Evolutionary conservation across 2,329 filamentous ascomycete species (phyloP), one percentile per base, ranked within the genome.

Genomic region (Aspergillus quadrilineatus): DNA sequence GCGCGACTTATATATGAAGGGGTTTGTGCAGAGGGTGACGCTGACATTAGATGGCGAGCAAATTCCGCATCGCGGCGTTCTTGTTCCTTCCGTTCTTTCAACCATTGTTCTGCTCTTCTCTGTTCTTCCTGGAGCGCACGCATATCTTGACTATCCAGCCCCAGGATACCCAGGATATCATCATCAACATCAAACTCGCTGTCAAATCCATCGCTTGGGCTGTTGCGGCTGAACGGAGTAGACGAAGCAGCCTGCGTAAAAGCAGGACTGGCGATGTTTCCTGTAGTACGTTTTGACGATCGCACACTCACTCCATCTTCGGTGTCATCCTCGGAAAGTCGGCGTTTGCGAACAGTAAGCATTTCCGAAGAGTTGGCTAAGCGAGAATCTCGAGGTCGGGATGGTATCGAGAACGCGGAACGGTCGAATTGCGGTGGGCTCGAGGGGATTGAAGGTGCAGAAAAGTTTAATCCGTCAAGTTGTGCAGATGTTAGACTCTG

Each of bases 31-130:
- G 56, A 30, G 15, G 57, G 60, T 15, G 53, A 53, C 8, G 62
- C 48, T 30, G 51, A 72, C 59, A 75, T 70, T 10, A 78, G 63
- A 28, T 58, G 67, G 45, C 71, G 70, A 34, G 76, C 75, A 55
- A 73, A 63, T 58, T 72, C 71, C n/a, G 61, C 73, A 55, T 77
- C 75, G 34, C 62, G 66, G 17, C 67, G 70, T 55, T 73, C 71
- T 60, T 73, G 70, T 50, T 70, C 67, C 43, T 61, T 65, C 15
- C 67, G 66, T 36, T 67, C 56, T 52, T 67, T 47, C 10, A 73
- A 58, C 63, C 63, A 71, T 48, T 62, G 55, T 56, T 73, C 68
- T n/a, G 70, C 69, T 55, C 65, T 60, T 45, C 56, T 60, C 34
- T 71, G 66, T 50, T 75, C 72, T 30, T 67, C 61, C 43, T 62